phyloP scores from a whole-genome alignment of 768 basidiomycete genomes.

The Boletus rubescentipes region DNA sequence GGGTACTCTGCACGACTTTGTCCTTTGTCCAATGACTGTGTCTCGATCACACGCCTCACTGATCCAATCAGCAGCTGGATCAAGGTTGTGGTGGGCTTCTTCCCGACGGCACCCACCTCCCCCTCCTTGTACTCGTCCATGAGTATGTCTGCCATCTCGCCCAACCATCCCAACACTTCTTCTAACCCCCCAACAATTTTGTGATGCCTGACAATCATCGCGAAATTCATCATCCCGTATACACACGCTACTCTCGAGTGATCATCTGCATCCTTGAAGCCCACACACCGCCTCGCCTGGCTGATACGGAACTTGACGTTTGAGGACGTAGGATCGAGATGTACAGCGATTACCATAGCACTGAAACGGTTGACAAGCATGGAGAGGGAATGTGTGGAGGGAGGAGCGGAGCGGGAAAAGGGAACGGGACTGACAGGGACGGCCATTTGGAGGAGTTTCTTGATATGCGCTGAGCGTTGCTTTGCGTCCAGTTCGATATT shows the following conservation, averaged over 20 bases:
- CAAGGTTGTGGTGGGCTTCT: constrained; percentile 35
- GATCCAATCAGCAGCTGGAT: constrained; percentile 57
- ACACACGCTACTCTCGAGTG: constrained; percentile 70
- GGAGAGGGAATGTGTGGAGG: constrained; percentile 56
- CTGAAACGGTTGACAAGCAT: constrained; percentile 82
- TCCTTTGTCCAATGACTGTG: constrained; percentile 38
- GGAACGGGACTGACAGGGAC: constrained; percentile 70
- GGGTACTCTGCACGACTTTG: constrained; percentile 50
- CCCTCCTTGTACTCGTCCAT: constrained; percentile 50
- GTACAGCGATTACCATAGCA: constrained; percentile 66
- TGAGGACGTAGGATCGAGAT: constrained; percentile 55
- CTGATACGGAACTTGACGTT: constrained; percentile 53
- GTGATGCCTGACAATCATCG: constrained; percentile 58
- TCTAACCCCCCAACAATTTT: constrained; percentile 42
- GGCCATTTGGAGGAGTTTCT: constrained; percentile 69
- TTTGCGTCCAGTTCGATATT: constrained; percentile 34
- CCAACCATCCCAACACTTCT: constrained; percentile 62
- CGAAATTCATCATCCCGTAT: constrained; percentile 70
- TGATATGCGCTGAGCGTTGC: constrained; percentile 44
- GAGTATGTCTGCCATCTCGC: constrained; percentile 55
- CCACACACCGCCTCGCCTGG: constrained; percentile 66
- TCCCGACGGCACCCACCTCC: constrained; percentile 23
- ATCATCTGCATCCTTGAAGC: constrained; percentile 63
- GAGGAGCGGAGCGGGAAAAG: constrained; percentile 54
- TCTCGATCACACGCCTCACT: constrained; percentile 51